Evolutionary conservation across 2,329 filamentous ascomycete species (phyloP), one percentile per base, ranked within the genome.

Genomic region (Aureobasidium musti): DNA sequence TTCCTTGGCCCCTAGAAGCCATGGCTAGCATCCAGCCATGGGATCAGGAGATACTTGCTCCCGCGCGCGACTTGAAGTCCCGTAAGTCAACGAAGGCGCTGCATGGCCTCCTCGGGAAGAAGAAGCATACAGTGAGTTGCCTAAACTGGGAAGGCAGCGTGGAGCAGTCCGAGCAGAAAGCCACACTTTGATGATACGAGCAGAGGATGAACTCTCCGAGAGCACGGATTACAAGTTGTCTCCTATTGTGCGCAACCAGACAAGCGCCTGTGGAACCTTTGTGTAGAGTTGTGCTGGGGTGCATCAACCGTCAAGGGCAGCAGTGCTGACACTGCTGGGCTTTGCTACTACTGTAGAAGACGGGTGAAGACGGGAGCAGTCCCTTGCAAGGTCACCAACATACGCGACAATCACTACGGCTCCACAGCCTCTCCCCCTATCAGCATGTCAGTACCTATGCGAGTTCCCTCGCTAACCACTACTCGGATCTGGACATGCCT

Each of bases 31-130:
- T 47, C 26, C 41, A 23, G 57, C 37, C 41, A 14, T 47, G 41
- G 11, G 19, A 37, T 61, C 57, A 61, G 57, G 57, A 61, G 57
- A 61, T 37, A 37, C 57, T 61, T 61, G 57, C 57, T 14, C 13
- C 47, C 41, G 57, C 28, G 57, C 57, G 57, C 3, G 30, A 61
- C 4, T 3, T 13, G 28, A 49, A 26, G 56, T 47, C 21, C 28
- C 39, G 56, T 49, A 41, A 41, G 57, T 60, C 56, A 28, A 61
- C 33, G 17, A 49, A 19, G 30, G 43, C 28, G 41, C 57, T 19
- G 37, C 43, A 49, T 30, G 37, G 37, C 19, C 39, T 56, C 21
- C 35, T 56, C 33, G 53, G 23, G 39, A 26, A 30, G 28, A 19
- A 61, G 43, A 35, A 23, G n/a, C 30, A 30, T 30, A 59, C 17